Base-by-base conservation (phyloP, 2,329 filamentous ascomycete species). In the Seiridium unicorne region DNA sequence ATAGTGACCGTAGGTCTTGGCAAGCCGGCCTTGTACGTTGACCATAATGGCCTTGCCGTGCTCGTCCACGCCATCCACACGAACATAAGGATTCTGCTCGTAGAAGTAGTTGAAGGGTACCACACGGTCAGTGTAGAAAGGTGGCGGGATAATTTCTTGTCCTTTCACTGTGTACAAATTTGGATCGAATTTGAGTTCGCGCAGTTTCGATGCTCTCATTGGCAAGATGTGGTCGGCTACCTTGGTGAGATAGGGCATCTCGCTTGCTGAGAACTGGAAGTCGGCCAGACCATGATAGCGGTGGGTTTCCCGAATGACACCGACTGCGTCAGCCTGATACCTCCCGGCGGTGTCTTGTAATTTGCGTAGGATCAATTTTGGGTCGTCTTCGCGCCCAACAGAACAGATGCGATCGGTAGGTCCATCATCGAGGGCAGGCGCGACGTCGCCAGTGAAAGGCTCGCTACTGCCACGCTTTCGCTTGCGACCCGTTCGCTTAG, bases 261-360 rank as follows among this genome's bases (percentile, higher is more conserved):
- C 82, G 11, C 82, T 81, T 55, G 89, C 87, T 31, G 91, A 87
- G 75, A 89, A 94, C 69, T 96, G 92, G 69, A 96, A 96, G 74
- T 98, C 94, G 7, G 92, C 89, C 64, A 96, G 81, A 38, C 84
- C 88, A 71, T 94, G 86, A 74, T 96, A 99, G 44, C 94, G 86
- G 79, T 98, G 93, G 1, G 90, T 95, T 66, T 91, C 87, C 59
- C 88, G 85, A 62, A 97, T 84, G 26, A 87, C 75, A 6, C 92
- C 92, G 3, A 93, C 82, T 1, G 88, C 82, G 65, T 93, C 86
- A 36, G 92, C 82, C 4, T 81, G 76, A 71, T 93, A 94, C 7
- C 75, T 82, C 7, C 80, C 83, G 0, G 80, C 77, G 70, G 93
- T 95, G 70, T 96, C 92, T 65, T 81, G 82, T 61, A 96, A 74